These are phyloP conservation scores for Spathaspora sp. DNA, from an alignment of 1,139 yeast species.

Conservation along the genomic window DNA sequence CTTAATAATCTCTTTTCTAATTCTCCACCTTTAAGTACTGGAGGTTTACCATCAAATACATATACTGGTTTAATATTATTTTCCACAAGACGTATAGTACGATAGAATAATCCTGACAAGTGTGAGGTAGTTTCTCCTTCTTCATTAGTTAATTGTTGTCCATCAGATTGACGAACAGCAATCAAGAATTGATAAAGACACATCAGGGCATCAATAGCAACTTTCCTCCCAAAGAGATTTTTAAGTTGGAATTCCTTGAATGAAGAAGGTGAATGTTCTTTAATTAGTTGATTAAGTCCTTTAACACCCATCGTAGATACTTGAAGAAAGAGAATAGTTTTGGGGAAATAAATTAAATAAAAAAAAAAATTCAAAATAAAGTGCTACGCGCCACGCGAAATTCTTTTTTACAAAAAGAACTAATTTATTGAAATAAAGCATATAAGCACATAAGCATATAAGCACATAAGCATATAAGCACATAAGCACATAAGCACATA, in stretches of 20 bases:
- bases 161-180: constrained; percentile 96
- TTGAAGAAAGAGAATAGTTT: too few species aligned
- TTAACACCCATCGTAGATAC: constrained; percentile 65
- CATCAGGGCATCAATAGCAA: constrained; percentile 91
- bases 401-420: neutral
- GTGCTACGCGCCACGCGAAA: neutral
- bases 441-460: too few species aligned
- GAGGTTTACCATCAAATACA: constrained; percentile 96
- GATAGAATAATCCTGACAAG: constrained; percentile 90
- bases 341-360: too few species aligned
- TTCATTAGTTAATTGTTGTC: constrained; percentile 86
- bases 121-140: constrained; percentile 95
- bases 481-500: neutral
- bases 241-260: constrained; percentile 79
- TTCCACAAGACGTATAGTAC: constrained; percentile 86
- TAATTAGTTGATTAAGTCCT: constrained; percentile 75
- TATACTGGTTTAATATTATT: constrained; percentile 93
- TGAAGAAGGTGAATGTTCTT: constrained; percentile 88
- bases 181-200: constrained; percentile 90
- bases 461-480: too few species aligned
- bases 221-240: constrained; percentile 86
- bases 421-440: neutral
- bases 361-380: neutral
- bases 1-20: constrained; percentile 79
- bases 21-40: constrained; percentile 89